Evolutionary conservation across 169 alveolate genomes (phyloP).

Genomic region (Besnoitia besnoiti): DNA sequence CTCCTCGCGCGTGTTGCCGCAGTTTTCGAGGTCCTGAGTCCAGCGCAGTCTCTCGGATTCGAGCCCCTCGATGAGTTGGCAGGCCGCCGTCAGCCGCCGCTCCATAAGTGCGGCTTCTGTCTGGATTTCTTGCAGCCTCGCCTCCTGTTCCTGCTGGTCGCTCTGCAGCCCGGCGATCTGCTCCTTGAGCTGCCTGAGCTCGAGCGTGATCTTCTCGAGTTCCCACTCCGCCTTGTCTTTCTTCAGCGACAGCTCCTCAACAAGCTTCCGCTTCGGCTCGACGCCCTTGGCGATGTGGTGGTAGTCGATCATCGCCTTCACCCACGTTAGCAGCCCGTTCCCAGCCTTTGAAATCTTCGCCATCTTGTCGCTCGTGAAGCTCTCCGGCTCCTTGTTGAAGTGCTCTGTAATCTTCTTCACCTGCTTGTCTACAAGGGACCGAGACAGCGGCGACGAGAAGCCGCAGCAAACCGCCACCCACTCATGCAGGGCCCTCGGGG

Average conservation of each 20-base stretch:
- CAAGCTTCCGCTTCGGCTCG: slow-evolving; percentile 89
- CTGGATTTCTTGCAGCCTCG: slow-evolving; percentile 86
- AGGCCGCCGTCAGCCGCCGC: slow-evolving; percentile 88
- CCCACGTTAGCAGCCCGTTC: slow-evolving; percentile 90
- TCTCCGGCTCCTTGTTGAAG: slow-evolving; percentile 84
- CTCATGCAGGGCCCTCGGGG: too few relatives aligned
- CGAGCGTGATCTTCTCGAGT: slow-evolving; percentile 80
- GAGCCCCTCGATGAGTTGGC: slow-evolving; percentile 89
- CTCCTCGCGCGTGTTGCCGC: slow-evolving; percentile 81
- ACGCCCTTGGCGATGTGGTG: slow-evolving; percentile 90
- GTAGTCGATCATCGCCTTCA: slow-evolving; percentile 86
- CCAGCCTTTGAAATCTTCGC: slow-evolving; percentile 88
- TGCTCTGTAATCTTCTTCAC: slow-evolving; percentile 82
- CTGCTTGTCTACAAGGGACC: slow-evolving; percentile 57
- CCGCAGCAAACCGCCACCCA: too few relatives aligned
- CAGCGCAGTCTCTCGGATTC: slow-evolving; percentile 87
- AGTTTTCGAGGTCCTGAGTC: slow-evolving; percentile 85
- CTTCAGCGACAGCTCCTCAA: slow-evolving; percentile 85
- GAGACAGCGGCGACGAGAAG: too few relatives aligned
- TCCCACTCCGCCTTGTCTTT: slow-evolving; percentile 87
- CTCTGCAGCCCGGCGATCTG: slow-evolving; percentile 83
- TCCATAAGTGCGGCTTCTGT: slow-evolving; percentile 86
- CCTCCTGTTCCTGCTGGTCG: slow-evolving; percentile 85
- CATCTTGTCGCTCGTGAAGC: slow-evolving; percentile 82
- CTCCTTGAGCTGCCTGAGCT: slow-evolving; percentile 82